Conservation (phyloP, 1,284 basidiomycete genomes). For the Sanguinoderma infundibulare region DNA sequence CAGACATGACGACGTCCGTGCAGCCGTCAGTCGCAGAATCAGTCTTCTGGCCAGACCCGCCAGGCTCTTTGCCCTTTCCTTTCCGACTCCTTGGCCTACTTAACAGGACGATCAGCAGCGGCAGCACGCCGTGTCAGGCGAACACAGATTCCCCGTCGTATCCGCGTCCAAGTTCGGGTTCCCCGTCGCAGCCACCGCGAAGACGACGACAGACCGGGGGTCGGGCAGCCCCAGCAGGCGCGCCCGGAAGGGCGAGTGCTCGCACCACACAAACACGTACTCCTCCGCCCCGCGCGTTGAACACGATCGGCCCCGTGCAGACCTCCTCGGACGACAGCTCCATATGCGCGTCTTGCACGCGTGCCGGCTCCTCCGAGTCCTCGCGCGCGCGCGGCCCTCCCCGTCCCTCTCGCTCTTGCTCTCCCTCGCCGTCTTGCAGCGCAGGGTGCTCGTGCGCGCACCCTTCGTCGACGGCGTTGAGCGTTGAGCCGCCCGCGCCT, state of each 20-base stretch:
- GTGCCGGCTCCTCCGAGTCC: background rate
- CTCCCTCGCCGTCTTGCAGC: background rate
- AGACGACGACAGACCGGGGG: background rate
- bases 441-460: slow-evolving; percentile 22
- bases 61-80: background rate
- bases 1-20: background rate
- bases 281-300: slow-evolving; percentile 1
- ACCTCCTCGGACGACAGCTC: background rate
- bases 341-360: background rate
- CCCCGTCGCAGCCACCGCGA: background rate
- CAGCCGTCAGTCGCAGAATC: background rate
- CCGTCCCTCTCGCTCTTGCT: background rate
- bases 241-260: slow-evolving; percentile 18
- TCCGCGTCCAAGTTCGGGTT: slow-evolving; percentile 1
- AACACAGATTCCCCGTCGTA: background rate
- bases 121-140: background rate
- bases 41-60: background rate
- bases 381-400: too few relatives aligned
- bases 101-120: background rate
- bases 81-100: background rate
- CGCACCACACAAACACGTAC: slow-evolving; percentile 19
- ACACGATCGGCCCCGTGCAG: slow-evolving; percentile 11
- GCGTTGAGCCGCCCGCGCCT: background rate
- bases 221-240: background rate
- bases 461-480: slow-evolving; percentile 21